These are phyloP conservation scores for Larix kaempferi DNA, from an alignment of 75 land plant genomes.

Conservation along the genomic window DNA sequence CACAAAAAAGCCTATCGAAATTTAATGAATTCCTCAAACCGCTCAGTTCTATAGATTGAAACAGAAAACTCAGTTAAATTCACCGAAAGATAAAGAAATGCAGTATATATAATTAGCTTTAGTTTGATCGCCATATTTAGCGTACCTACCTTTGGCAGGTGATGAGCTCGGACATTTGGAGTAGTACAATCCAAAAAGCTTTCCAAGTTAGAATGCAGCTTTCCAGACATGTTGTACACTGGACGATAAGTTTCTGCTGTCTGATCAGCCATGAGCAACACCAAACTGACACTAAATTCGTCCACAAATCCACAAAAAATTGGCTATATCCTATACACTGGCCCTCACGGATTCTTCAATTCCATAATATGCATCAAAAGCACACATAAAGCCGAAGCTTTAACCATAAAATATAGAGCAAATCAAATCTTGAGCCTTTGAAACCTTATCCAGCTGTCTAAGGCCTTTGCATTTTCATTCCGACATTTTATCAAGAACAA, in stretches of 20 bases:
- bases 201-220: constrained; percentile 72
- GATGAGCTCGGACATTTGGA: constrained; percentile 49
- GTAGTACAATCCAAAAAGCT: constrained; percentile 65
- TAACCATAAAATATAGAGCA: too few relatives aligned
- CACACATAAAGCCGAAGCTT: too few relatives aligned
- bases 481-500: background rate
- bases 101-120: background rate
- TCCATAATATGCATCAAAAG: background rate
- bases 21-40: background rate
- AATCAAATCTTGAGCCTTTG: background rate
- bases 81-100: constrained; percentile 1
- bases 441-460: background rate
- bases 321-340: background rate
- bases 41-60: background rate
- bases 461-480: background rate
- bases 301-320: background rate
- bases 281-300: background rate
- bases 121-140: background rate
- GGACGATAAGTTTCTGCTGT: background rate
- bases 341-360: background rate
- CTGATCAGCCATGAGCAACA: background rate
- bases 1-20: background rate
- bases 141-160: constrained; percentile 79
- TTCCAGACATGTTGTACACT: background rate
- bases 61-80: background rate